Evolutionary conservation across 202 grass and related monocot species (phyloP).

Genomic region (Zizania palustris): DNA sequence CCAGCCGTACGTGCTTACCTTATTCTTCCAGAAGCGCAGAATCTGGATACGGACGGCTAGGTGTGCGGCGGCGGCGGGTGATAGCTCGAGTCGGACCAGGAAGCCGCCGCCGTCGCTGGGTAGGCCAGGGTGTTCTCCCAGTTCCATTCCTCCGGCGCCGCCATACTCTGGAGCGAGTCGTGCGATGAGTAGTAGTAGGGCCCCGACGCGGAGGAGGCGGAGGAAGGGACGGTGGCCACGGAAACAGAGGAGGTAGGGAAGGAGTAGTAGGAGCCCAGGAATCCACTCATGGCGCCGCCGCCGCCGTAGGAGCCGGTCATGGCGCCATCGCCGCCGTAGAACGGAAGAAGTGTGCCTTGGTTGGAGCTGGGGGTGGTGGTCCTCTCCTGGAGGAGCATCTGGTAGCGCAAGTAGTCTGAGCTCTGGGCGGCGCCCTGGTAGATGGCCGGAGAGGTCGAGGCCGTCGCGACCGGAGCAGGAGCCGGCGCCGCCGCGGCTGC

Average conservation of each 20-base stretch:
- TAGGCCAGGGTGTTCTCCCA: slow-evolving; percentile 55
- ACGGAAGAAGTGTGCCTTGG: slow-evolving; percentile 44
- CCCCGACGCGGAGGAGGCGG: slow-evolving; percentile 41
- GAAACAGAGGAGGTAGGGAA: slow-evolving; percentile 56
- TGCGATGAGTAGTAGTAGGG: slow-evolving; percentile 43
- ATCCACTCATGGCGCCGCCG: slow-evolving; percentile 13
- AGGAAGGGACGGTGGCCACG: slow-evolving; percentile 50
- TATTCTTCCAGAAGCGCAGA: slow-evolving; percentile 37
- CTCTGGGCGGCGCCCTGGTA: slow-evolving; percentile 4
- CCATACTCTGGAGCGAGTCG: slow-evolving; percentile 37
- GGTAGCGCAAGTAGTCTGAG: slow-evolving; percentile 47
- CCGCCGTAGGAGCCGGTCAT: slow-evolving; percentile 13
- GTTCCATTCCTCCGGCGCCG: slow-evolving; percentile 36
- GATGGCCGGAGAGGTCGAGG: slow-evolving; percentile 13
- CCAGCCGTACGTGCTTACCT: slow-evolving; percentile 5
- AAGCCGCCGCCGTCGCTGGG: slow-evolving; percentile 18
- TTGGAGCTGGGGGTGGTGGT: background rate
- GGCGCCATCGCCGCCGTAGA: slow-evolving; percentile 26
- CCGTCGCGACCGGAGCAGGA: background rate
- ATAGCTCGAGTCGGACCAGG: slow-evolving; percentile 59
- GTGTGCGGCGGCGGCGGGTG: slow-evolving; percentile 62
- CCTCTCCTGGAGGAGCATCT: slow-evolving; percentile 48
- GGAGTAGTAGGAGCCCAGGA: slow-evolving; percentile 48
- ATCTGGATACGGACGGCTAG: slow-evolving; percentile 34
- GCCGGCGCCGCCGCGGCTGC: background rate